Conservation (phyloP, 2,329 filamentous ascomycete genomes). For the Verticillium dahliae region DNA sequence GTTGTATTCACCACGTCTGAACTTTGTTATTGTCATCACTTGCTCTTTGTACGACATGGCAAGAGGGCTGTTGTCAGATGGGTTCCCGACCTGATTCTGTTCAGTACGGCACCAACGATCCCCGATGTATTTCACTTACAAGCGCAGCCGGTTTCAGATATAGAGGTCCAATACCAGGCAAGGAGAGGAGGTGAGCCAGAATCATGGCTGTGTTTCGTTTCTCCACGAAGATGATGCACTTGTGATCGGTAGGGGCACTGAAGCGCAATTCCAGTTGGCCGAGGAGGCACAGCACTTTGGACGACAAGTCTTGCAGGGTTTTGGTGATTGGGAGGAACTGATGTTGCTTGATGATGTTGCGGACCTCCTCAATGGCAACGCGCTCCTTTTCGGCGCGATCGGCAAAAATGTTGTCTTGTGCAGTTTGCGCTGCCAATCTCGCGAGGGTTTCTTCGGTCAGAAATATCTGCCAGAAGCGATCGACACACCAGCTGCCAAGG, state of each 20-base stretch:
- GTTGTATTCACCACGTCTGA: slow-evolving; percentile 52
- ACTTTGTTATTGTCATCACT: slow-evolving; percentile 62
- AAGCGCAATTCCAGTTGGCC: slow-evolving; percentile 59
- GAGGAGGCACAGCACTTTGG: slow-evolving; percentile 63
- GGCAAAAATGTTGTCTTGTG: slow-evolving; percentile 23
- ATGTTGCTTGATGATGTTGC: slow-evolving; percentile 46
- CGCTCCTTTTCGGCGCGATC: slow-evolving; percentile 37
- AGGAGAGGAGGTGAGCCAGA: slow-evolving; percentile 60
- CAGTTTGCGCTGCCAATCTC: slow-evolving; percentile 53
- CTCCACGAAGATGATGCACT: slow-evolving; percentile 85
- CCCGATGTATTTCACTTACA: slow-evolving; percentile 31
- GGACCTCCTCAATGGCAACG: slow-evolving; percentile 51
- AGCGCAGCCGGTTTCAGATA: slow-evolving; percentile 57
- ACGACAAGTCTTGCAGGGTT: slow-evolving; percentile 46
- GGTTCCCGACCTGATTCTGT: slow-evolving; percentile 3
- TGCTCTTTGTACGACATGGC: slow-evolving; percentile 65
- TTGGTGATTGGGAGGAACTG: slow-evolving; percentile 29
- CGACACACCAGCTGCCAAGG: slow-evolving; percentile 78
- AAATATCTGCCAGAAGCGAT: slow-evolving; percentile 70
- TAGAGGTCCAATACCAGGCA: slow-evolving; percentile 45
- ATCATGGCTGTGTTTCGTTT: slow-evolving; percentile 71
- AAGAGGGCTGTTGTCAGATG: neutral
- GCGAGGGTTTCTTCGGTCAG: slow-evolving; percentile 56
- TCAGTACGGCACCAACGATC: neutral
- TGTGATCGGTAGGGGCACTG: slow-evolving; percentile 44